Base-by-base conservation (phyloP, 2,329 filamentous ascomycete species). In the Fusarium praegraminearum region DNA sequence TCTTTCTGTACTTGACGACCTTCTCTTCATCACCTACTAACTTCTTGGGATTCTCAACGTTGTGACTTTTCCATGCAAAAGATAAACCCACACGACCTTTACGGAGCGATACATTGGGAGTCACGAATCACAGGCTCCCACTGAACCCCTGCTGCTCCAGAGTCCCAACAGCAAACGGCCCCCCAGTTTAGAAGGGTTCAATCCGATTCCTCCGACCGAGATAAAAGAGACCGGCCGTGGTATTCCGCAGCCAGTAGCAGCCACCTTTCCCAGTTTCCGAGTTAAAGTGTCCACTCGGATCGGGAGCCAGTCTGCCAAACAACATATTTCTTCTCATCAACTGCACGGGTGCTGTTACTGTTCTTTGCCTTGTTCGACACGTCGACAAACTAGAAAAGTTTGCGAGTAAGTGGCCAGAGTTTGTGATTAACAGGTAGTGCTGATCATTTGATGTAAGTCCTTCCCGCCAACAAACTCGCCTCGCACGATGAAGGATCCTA, bases 181-280 rank as follows among this genome's bases (percentile, higher is more conserved):
- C 47, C 61, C 57, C 52, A 38, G 63, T 38, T 50, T 43, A 24
- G 33, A 41, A 57, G 41, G 35, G 45, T 32, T 46, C 50, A 40
- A 51, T 51, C 57, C 55, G 50, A 67, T 57, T 47, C 50, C 32
- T 35, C 45, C 57, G 24, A 52, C 55, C 40, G 35, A 59, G 50
- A 56, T 63, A 70, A 67, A 57, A 57, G 43, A 53, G 35, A 16
- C 24, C 18, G 36, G 43, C 67, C 58, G 67, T 67, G 47, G 62
- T 38, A 69, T 70, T 67, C 65, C 66, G 55, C 28, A 32, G 26
- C 28, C 12, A 46, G 33, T 51, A 58, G 43, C 43, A 33, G 36
- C 38, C 53, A 55, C 33, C 43, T 46, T 49, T 62, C 35, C 49
- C 26, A n/a, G 33, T 18, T 24, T 45, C 49, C 30, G 45, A 26